Percentiles rank a stretch among this genome's conserved stretches.
Evolutionary conservation across 305 asterid genomes (phyloP).

Genomic region (Caryopteris hybrid): DNA sequence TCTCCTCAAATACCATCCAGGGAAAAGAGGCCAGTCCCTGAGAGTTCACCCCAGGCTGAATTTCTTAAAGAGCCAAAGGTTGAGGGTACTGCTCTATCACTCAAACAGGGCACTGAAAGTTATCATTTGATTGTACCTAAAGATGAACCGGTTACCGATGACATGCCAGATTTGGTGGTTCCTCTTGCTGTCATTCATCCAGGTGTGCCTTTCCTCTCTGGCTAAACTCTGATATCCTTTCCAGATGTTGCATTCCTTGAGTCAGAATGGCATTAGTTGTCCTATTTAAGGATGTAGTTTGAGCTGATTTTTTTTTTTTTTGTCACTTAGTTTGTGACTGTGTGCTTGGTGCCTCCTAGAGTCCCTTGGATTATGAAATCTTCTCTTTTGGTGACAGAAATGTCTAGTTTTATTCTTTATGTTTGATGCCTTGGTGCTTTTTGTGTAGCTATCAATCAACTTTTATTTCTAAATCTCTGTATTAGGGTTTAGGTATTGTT

Average conservation of each 20-base stretch:
- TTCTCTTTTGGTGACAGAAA: background rate
- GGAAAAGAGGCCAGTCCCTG: slow-evolving; percentile 31
- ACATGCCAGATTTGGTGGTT: slow-evolving; percentile 28
- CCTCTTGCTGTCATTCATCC: slow-evolving; percentile 47
- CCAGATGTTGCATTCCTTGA: slow-evolving; percentile 17
- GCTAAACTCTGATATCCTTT: background rate
- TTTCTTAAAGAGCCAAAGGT: slow-evolving; percentile 33
- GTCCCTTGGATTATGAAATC: slow-evolving; percentile 1
- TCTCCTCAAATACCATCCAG: slow-evolving; percentile 33
- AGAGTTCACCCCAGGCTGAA: slow-evolving; percentile 26
- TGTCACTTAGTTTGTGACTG: slow-evolving; percentile 1
- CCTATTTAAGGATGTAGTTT: background rate
- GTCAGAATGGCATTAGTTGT: background rate
- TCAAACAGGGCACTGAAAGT: slow-evolving; percentile 23
- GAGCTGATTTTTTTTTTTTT: slow-evolving; percentile 9
- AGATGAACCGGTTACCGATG: slow-evolving; percentile 68
- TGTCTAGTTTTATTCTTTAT: background rate
- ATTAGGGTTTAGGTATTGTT: slow-evolving; percentile 3
- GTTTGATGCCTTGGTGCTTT: slow-evolving; percentile 4
- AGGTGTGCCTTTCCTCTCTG: slow-evolving; percentile 38
- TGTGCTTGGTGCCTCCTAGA: slow-evolving; percentile 8
- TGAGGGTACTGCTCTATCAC: slow-evolving; percentile 19
- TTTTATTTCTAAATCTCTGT: background rate
- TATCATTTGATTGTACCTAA: slow-evolving; percentile 47
- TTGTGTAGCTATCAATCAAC: background rate